Evolutionary conservation across 2,329 filamentous ascomycete species (phyloP), one percentile per base, ranked within the genome.

Genomic region (Fusarium coffeatum): DNA sequence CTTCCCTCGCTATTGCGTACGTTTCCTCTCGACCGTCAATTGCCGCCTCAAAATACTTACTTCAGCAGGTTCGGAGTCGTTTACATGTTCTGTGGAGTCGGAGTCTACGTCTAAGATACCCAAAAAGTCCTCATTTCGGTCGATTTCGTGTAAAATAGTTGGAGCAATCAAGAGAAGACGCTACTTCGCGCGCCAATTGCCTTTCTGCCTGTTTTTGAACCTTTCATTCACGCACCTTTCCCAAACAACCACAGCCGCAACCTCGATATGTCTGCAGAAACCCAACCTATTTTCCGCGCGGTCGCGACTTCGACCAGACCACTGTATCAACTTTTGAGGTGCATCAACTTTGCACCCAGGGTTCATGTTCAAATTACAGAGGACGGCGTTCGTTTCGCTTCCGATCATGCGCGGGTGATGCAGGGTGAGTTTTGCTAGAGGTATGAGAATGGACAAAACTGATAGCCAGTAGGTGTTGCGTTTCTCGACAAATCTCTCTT

Each of bases 11-110:
- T 68, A 89, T 98, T 83, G 95, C 93, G 95, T 98, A 90, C 77
- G 93, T 83, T 53, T 41, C 37, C 49, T 55, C 30, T 20, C 23
- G 5, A 47, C 9, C 6, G 1, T 59, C 48, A 13, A 50, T 61
- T 34, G 45, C 30, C 47, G n/a, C 43, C 15, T 50, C 40, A 13
- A 27, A 25, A 32, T 54, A 45, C 55, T 78, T 78, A 56, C 74
- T 15, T 30, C 28, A 25, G 13, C 77, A 98, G 95, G 53, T 92
- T 97, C 81, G 96, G 96, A 75, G 91, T 95, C 53, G 94, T 99
- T 47, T 98, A 96, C 83, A 97, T 98, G 92, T 98, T 99, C 83
- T 99, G 96, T 83, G 96, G 94, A 65, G 96, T 96, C 79, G 96
- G 96, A 80, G 96, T 99, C 78, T 98, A 99, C 90, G 93, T 99